Evolutionary conservation across 176 grass and related monocot genomes (phyloP), one percentile per base, ranked within the genome.

Genomic region (Aegilops umbellulata): DNA sequence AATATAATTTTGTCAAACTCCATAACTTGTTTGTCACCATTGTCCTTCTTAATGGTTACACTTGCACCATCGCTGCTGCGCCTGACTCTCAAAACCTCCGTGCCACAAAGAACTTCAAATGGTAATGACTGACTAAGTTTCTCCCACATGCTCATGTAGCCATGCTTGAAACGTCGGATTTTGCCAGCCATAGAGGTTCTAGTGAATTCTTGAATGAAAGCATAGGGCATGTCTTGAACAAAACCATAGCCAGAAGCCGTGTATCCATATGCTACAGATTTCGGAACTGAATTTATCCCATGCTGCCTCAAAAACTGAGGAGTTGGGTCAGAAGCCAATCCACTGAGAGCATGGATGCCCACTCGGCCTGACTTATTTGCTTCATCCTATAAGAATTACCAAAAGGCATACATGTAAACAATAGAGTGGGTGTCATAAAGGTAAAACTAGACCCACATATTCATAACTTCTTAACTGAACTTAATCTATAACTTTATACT

Each of bases 151-250:
- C 87, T 87, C 89, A 82, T 91, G 87, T 94, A 94, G 76, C 92
- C 92, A 53, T 81, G 77, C 86, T 91, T 91, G 39, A 94, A 87
- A 64, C 92, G 89, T 19, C 89, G 84, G 74, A 91, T 94, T 76
- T 94, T 94, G 79, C 92, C 92, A 85, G 89, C 87, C 92, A 94
- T 91, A 69, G 89, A 94, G 35, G 92, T 94, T 80, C 87, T 91
- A 76, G 92, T 94, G 76, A 94, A 94, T 74, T 94, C 92, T 14
- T 94, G 92, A 85, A 94, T 91, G 27, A 91, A 94, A 82, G 92
- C 92, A 83, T 94, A 94, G 31, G 92, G 92, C 92, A 94, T 94
- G 89, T 94, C 92, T 91, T 91, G 92, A 79, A 91, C 87, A 89
- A 91, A 94, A 78, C 89, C 92, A 85, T 94, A 94, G 22, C 92